Evolutionary conservation across 2,329 filamentous ascomycete genomes (phyloP).

Genomic region (Sclerotinia sclerotiorum): DNA sequence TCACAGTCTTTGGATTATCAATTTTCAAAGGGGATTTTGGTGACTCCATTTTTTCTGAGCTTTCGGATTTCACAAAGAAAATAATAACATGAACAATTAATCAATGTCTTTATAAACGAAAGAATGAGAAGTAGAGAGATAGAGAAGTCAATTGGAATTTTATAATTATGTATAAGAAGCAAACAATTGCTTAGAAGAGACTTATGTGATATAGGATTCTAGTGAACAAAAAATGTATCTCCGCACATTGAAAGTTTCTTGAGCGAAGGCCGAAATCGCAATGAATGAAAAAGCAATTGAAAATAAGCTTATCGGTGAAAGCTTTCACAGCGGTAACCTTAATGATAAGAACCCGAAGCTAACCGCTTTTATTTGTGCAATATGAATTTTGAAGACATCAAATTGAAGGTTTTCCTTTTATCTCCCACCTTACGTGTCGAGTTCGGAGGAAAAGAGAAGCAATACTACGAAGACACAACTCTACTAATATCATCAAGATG

Average conservation of each 20-base stretch:
- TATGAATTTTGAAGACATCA: background rate
- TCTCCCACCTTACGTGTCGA: background rate
- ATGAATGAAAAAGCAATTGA: background rate
- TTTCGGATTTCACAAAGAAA: conserved; percentile 12
- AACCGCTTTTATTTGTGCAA: background rate
- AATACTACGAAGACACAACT: background rate
- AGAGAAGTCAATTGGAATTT: conserved; percentile 4
- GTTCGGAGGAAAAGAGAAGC: background rate
- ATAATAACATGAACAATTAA: background rate
- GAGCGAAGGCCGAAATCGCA: conserved; percentile 13
- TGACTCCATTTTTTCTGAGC: conserved; percentile 12
- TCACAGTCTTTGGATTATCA: conserved; percentile 20
- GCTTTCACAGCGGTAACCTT: background rate
- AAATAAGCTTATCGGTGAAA: conserved; percentile 13
- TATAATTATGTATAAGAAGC: background rate
- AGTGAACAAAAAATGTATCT: conserved; percentile 8
- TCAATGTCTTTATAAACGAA: background rate
- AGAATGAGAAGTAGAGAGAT: background rate
- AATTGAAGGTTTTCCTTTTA: background rate
- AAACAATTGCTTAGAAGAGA: conserved; percentile 1
- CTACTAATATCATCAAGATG: no score
- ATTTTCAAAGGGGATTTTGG: conserved; percentile 17
- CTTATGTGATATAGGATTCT: background rate
- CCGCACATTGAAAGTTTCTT: conserved; percentile 2
- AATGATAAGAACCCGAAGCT: conserved; percentile 6